Base-by-base conservation (phyloP, 2,329 filamentous ascomycete species). In the Fusarium foetens region DNA sequence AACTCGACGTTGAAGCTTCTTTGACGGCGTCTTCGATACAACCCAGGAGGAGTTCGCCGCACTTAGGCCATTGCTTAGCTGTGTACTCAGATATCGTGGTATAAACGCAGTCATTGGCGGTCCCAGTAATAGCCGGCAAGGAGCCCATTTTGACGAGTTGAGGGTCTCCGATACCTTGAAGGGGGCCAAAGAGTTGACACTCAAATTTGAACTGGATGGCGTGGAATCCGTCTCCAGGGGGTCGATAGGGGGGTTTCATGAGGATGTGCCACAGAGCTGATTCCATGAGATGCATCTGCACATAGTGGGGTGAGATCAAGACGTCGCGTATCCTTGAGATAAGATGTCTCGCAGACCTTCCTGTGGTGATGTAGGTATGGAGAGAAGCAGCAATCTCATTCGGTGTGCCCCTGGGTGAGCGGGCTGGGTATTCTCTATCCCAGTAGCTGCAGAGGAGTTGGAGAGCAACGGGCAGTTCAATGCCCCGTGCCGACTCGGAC, bases 201-300 rank as follows among this genome's bases (percentile, higher is more conserved):
- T 81, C 79, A 29, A 80, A 82, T 43, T 78, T 79, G 66, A 82
- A 81, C 58, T 82, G 80, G 14, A 80, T 62, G 9, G 80, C 71
- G 29, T 81, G 79, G 31, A 80, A 82, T 1, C 81, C 81, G 45
- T 82, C 81, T 0, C 58, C 10, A 0, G 80, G 81, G 4, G 80
- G 80, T 21, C 72, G 76, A n/a, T 66, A 76, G 3, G 76, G 76
- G 35, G 77, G 72, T 31, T 74, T 81, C n/a, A 79, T 45, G 8
- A 81, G 70, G 12, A 82, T 77, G 51, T 80, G 78, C 81, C 80
- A 82, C 1, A 82, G 70, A 13, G 81, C 78, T 5, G 81, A 81
- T 58, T 82, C 81, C 71, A 80, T 78, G n/a, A 81, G 66, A 54
- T 82, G 80, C 68, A 82, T 78, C 59, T 82, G 81, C 16, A 82